Percentiles rank a stretch among this genome's conserved stretches.
phyloP scores from a whole-genome alignment of 495 filamentous ascomycete species.

The Lepidopterella palustris region DNA sequence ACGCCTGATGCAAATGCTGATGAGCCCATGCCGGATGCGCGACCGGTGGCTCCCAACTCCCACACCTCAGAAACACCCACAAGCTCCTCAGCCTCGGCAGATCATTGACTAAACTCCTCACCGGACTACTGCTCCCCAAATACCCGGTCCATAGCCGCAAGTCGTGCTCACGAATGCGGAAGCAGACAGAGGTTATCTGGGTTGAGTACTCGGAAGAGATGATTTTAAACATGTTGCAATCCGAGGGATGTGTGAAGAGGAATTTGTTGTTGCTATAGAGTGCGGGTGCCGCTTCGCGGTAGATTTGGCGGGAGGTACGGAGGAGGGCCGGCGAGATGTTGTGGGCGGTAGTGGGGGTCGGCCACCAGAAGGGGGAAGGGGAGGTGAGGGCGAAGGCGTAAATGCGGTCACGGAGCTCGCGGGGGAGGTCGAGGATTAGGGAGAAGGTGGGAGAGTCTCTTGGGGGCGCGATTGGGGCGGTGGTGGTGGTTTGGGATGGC shows the following conservation, averaged over 20 bases:
- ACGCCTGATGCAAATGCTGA: background rate
- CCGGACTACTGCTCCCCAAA: conserved; percentile 22
- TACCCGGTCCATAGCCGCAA: conserved; percentile 37
- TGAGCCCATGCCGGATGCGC: too few relatives aligned
- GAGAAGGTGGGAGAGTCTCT: conserved; percentile 8
- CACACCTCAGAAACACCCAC: conserved; percentile 29
- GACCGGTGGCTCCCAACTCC: background rate
- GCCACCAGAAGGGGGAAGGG: conserved; percentile 22
- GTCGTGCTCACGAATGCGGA: conserved; percentile 33
- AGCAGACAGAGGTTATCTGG: conserved; percentile 26
- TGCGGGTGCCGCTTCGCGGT: conserved; percentile 36
- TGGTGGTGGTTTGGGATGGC: background rate
- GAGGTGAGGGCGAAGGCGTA: conserved; percentile 24
- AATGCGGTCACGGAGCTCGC: conserved; percentile 36
- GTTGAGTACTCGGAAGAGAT: conserved; percentile 22
- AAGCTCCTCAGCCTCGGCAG: conserved; percentile 32
- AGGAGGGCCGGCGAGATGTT: conserved; percentile 35
- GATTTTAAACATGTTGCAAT: conserved; percentile 38
- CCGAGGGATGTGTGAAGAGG: conserved; percentile 32
- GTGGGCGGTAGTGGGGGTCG: background rate
- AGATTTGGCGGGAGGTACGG: conserved; percentile 30
- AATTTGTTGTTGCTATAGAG: conserved; percentile 37
- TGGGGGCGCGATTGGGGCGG: background rate
- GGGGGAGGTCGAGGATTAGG: conserved; percentile 34
- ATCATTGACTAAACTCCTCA: conserved; percentile 31